phyloP scores from a whole-genome alignment of 2,329 filamentous ascomycete genomes.

The Teratosphaeria viscida region DNA sequence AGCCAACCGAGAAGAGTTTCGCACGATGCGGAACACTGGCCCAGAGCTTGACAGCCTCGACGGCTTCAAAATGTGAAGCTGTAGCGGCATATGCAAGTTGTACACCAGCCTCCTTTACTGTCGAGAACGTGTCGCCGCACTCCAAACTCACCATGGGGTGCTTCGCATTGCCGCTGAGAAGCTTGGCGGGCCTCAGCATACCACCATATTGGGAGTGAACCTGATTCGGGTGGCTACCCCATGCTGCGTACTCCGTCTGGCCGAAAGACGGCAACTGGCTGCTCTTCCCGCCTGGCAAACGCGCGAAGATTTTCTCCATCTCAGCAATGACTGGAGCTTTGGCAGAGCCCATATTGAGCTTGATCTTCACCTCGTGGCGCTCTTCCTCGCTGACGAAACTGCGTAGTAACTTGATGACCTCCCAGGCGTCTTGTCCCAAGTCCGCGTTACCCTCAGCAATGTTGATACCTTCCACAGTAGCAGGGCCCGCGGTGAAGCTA shows the following conservation, averaged over 20 bases:
- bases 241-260: slow-evolving; percentile 5
- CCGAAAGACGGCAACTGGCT: slow-evolving; percentile 5
- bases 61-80: slow-evolving; percentile 1
- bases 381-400: neutral
- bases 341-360: neutral
- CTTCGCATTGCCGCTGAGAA: neutral
- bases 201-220: neutral
- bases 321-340: neutral
- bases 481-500: neutral
- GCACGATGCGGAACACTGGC: slow-evolving; percentile 1
- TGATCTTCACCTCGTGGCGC: neutral
- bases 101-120: slow-evolving; percentile 8
- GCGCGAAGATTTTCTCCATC: slow-evolving; percentile 4
- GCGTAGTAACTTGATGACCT: neutral
- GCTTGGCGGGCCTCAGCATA: neutral
- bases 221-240: neutral
- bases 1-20: slow-evolving; percentile 1
- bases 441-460: neutral
- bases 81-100: slow-evolving; percentile 5
- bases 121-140: slow-evolving; percentile 7
- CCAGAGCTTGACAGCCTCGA: slow-evolving; percentile 4
- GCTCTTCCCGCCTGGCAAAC: slow-evolving; percentile 7
- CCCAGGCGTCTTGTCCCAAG: neutral
- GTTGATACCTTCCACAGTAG: neutral
- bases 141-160: slow-evolving; percentile 7